Evolutionary conservation across 495 filamentous ascomycete species (phyloP).

Genomic region (Xylaria grammica): DNA sequence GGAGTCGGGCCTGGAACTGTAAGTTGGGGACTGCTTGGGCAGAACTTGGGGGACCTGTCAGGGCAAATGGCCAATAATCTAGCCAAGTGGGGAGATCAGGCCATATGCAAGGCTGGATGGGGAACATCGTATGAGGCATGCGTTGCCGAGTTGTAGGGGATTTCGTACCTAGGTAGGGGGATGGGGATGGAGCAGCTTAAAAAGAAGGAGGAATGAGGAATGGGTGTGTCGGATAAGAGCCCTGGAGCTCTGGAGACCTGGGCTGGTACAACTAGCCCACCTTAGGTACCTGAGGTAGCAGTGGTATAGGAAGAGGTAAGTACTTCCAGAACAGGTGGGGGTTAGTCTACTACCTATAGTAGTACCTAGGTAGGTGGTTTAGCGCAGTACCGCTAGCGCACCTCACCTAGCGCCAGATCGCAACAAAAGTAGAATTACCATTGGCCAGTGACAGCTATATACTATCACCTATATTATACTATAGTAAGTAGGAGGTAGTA

Average conservation of each 20-base stretch:
- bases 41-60: too few species aligned
- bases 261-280: background rate
- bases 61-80: constrained; percentile 27
- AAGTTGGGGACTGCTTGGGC: too few species aligned
- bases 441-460: constrained; percentile 9
- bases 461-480: too few species aligned
- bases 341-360: too few species aligned
- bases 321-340: too few species aligned
- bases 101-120: constrained; percentile 38
- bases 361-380: too few species aligned
- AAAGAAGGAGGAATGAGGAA: constrained; percentile 18
- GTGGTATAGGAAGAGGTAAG: too few species aligned
- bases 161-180: too few species aligned
- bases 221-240: constrained; percentile 14
- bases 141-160: constrained; percentile 21
- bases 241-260: background rate
- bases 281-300: background rate
- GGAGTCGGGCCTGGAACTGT: constrained; percentile 27
- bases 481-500: too few species aligned
- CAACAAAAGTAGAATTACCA: background rate
- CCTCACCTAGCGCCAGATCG: too few species aligned
- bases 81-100: constrained; percentile 35
- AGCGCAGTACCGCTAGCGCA: too few species aligned
- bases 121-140: constrained; percentile 41
- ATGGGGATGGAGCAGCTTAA: too few species aligned